These are phyloP conservation scores for Coniosporium uncinatum DNA, from an alignment of 2,329 filamentous ascomycete genomes.

Conservation along the genomic window DNA sequence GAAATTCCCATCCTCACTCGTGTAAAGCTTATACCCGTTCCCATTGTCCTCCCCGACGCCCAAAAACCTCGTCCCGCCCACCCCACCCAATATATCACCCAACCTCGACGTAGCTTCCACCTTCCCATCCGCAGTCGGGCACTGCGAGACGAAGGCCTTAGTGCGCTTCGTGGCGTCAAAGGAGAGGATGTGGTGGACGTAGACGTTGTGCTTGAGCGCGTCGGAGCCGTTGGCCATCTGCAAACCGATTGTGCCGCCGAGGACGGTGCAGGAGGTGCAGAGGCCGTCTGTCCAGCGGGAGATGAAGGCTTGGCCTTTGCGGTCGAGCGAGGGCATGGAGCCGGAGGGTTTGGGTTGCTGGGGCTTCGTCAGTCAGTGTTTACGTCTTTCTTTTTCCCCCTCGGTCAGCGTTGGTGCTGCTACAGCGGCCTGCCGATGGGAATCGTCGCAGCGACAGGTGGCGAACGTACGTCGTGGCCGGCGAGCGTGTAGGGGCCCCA, in stretches of 20 bases:
- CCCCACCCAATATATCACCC: too few relatives aligned
- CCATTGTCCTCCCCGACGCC: slow-evolving; percentile 3
- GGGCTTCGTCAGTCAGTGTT: too few relatives aligned
- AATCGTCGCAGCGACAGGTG: too few relatives aligned
- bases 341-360: neutral
- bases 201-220: neutral
- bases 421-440: too few relatives aligned
- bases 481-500: neutral
- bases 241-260: neutral
- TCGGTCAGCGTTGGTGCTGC: too few relatives aligned
- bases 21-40: slow-evolving; percentile 1
- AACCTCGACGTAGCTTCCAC: too few relatives aligned
- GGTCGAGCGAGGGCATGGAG: neutral
- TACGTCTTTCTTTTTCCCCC: too few relatives aligned
- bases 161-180: neutral
- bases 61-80: too few relatives aligned
- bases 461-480: neutral
- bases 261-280: neutral
- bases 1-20: slow-evolving; percentile 1
- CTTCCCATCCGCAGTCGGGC: neutral
- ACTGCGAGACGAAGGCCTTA: neutral
- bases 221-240: neutral
- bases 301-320: neutral
- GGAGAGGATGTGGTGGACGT: neutral
- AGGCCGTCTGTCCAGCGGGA: neutral